These are phyloP conservation scores for Fusarium praegraminearum DNA, from an alignment of 2,329 filamentous ascomycete genomes.

Conservation along the genomic window DNA sequence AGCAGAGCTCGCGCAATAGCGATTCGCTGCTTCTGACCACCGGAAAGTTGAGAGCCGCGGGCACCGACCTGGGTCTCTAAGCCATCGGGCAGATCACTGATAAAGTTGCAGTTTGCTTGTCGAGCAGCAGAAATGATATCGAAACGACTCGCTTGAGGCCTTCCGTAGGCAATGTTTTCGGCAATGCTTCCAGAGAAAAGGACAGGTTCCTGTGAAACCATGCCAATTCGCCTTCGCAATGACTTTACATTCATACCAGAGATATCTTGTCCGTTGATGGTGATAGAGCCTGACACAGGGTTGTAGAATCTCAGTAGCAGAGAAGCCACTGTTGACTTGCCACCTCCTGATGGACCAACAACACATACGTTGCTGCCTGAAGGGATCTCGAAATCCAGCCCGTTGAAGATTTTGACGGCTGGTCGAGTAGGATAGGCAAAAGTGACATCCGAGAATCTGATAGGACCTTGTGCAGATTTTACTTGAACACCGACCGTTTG, in stretches of 20 bases:
- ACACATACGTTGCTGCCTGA: constrained; percentile 96
- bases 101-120: constrained; percentile 96
- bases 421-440: constrained; percentile 96
- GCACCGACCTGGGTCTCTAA: constrained; percentile 94
- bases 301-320: constrained; percentile 92
- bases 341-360: constrained; percentile 94
- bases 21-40: constrained; percentile 97
- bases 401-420: constrained; percentile 90
- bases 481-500: constrained; percentile 86
- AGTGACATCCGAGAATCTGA: constrained; percentile 85
- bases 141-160: constrained; percentile 78
- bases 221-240: constrained; percentile 88
- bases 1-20: constrained; percentile 95
- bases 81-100: constrained; percentile 95
- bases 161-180: constrained; percentile 93
- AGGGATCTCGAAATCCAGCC: constrained; percentile 89
- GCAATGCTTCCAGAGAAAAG: constrained; percentile 87
- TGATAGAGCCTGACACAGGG: constrained; percentile 80
- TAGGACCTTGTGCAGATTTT: constrained; percentile 85
- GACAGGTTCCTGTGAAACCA: constrained; percentile 96
- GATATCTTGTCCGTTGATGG: constrained; percentile 87
- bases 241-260: constrained; percentile 92
- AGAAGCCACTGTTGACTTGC: constrained; percentile 96
- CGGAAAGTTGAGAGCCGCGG: constrained; percentile 91
- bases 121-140: constrained; percentile 90